phyloP scores from a whole-genome alignment of 169 alveolate species.

The Eimeria acervulina region DNA sequence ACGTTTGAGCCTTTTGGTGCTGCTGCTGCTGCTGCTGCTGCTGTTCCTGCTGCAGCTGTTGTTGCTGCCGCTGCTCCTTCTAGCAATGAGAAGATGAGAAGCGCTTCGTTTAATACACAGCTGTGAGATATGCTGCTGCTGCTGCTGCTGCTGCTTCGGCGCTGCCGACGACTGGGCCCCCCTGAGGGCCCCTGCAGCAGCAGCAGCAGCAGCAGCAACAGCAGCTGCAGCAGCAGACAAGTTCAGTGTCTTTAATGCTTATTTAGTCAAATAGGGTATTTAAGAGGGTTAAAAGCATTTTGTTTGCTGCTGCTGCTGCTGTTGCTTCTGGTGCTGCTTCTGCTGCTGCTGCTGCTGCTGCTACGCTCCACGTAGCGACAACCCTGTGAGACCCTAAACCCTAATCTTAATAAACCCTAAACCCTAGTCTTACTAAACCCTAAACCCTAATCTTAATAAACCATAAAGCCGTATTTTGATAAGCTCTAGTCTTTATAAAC shows the following conservation, averaged over 20 bases:
- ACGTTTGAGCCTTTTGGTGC: neutral
- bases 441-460: neutral
- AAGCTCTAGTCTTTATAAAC: too few species aligned
- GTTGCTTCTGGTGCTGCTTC: neutral
- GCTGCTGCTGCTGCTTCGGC: neutral
- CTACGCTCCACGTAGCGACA: too few species aligned
- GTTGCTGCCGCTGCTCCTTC: too few species aligned
- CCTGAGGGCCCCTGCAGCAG: too few species aligned
- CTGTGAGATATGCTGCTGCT: neutral
- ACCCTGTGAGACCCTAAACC: neutral
- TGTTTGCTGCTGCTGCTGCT: neutral
- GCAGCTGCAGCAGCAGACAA: too few species aligned
- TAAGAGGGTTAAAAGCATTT: neutral
- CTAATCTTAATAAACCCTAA: neutral
- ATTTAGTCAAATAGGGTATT: neutral
- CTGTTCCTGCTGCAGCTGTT: neutral
- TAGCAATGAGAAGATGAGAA: too few species aligned
- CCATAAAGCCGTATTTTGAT: neutral
- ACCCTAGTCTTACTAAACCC: neutral
- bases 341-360: neutral
- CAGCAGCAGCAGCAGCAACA: too few species aligned
- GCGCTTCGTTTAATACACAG: neutral
- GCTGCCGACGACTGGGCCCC: too few species aligned
- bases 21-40: constrained; percentile 1
- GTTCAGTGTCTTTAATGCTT: neutral